These are phyloP conservation scores for Colletotrichum eremochloae DNA, from an alignment of 2,329 filamentous ascomycete species.

Conservation along the genomic window DNA sequence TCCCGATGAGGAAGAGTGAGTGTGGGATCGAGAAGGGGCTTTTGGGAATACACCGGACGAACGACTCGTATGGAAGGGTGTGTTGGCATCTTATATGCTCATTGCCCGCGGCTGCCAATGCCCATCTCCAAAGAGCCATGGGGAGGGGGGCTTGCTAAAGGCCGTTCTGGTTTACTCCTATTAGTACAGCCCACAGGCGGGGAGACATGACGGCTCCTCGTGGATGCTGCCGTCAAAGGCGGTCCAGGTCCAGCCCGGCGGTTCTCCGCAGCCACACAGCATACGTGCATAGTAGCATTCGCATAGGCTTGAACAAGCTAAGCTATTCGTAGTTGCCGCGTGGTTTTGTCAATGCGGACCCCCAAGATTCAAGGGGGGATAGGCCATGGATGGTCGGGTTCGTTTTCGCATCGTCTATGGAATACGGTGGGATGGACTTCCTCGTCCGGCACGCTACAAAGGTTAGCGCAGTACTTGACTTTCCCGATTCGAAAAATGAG, in stretches of 20 bases:
- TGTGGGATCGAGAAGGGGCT: background rate
- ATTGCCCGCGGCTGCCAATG: background rate
- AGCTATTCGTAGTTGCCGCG: background rate
- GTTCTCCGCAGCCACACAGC: background rate
- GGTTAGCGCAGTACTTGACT: too few species aligned
- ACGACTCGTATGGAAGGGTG: background rate
- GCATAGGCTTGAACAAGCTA: background rate
- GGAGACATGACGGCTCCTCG: background rate
- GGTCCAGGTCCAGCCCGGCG: background rate
- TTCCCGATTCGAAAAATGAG: too few species aligned
- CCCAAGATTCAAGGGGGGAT: background rate
- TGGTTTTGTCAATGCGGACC: slow-evolving; percentile 23
- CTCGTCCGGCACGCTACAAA: too few species aligned
- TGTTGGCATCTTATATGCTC: slow-evolving; percentile 1
- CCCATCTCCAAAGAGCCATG: background rate
- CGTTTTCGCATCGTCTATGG: slow-evolving; percentile 25
- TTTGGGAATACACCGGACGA: background rate
- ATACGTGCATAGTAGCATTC: slow-evolving; percentile 14
- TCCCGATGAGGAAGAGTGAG: background rate
- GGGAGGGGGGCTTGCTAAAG: background rate
- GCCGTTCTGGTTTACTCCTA: background rate
- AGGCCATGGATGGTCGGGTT: slow-evolving; percentile 29
- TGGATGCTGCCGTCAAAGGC: background rate
- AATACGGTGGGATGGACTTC: slow-evolving; percentile 14
- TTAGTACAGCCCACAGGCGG: background rate